Evolutionary conservation across 257 asterid genomes (phyloP), one percentile per base, ranked within the genome.

Genomic region (Forsythia viridissima): DNA sequence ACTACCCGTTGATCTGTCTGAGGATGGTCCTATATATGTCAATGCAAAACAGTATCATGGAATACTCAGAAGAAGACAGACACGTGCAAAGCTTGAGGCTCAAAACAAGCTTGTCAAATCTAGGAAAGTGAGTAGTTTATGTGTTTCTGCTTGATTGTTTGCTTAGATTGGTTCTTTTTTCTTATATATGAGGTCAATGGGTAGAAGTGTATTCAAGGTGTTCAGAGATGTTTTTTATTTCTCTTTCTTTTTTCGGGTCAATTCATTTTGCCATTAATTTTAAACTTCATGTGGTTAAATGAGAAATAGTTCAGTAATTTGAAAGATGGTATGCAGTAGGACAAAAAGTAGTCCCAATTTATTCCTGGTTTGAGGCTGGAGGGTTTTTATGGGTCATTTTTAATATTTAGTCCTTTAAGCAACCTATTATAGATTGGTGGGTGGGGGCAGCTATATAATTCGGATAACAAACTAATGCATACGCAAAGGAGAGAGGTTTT

Each of bases 41-140:
- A 96, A 96, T 65, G 97, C 99, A 1, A 96, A 93, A 51, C 99
- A 96, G 87, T 96, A 93, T 81, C 91, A 90, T 71, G 98, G 91
- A 74, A 96, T 96, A 82, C 88, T 96, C 42, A 85, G 99, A 76
- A 88, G 99, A 84, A 89, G 99, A 55, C 97, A 92, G 79, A 90
- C 85, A 18, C 94, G 99, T 12, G 99, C 99, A 24, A 96, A 91
- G 89, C 97, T 93, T 16, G 99, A 96, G 86, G 97, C 98, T 65
- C 97, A 92, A 73, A 93, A 96, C 91, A 91, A 89, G 82, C 96
- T 96, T 11, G 88, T 88, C 81, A 96, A 92, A 83, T 83, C 76
- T 74, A 88, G 99, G 79, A 96, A 87, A 86, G 99, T 96, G 89
- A 71, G 93, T 78, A n/a, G 68, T 18, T 8, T 52, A 3, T 21